These are phyloP conservation scores for Arthrinium phaeospermum DNA, from an alignment of 2,329 filamentous ascomycete species.

Conservation along the genomic window DNA sequence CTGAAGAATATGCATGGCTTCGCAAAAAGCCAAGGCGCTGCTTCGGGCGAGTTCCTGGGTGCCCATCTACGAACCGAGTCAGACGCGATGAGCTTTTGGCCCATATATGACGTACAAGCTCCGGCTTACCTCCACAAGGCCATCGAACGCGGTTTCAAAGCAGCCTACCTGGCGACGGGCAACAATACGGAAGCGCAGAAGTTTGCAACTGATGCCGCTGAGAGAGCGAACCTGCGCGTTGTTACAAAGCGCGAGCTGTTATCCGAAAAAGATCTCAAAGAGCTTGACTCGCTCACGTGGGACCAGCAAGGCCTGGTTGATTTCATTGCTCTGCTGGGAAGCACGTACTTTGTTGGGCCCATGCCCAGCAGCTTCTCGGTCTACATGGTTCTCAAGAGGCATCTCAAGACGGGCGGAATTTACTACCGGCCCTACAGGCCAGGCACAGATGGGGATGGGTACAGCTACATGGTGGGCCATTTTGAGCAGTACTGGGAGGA, in stretches of 20 bases:
- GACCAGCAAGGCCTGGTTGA: constrained; percentile 52
- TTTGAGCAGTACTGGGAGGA: constrained; percentile 53
- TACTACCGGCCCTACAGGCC: constrained; percentile 50
- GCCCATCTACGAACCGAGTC: constrained; percentile 55
- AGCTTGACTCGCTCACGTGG: constrained; percentile 46
- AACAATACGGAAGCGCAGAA: constrained; percentile 48
- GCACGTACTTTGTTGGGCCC: constrained; percentile 49
- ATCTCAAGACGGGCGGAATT: constrained; percentile 46
- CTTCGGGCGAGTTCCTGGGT: constrained; percentile 42
- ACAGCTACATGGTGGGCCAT: constrained; percentile 49
- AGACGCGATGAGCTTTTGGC: constrained; percentile 54
- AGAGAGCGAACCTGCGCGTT: constrained; percentile 41
- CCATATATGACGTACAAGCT: constrained; percentile 48
- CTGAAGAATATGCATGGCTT: constrained; percentile 42
- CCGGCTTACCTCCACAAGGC: constrained; percentile 45
- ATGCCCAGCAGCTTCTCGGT: constrained; percentile 56
- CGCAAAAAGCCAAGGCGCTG: constrained; percentile 31
- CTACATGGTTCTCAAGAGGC: constrained; percentile 52
- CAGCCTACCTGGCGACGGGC: constrained; percentile 53
- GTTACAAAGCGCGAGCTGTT: constrained; percentile 47
- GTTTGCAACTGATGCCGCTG: constrained; percentile 42
- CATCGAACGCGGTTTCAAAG: constrained; percentile 38
- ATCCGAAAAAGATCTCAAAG: constrained; percentile 36
- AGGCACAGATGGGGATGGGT: constrained; percentile 48
- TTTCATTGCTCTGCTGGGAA: constrained; percentile 46